Evolutionary conservation across 192 early-diverging fungal genomes (phyloP).

Genomic region (Coemansia sp.): DNA sequence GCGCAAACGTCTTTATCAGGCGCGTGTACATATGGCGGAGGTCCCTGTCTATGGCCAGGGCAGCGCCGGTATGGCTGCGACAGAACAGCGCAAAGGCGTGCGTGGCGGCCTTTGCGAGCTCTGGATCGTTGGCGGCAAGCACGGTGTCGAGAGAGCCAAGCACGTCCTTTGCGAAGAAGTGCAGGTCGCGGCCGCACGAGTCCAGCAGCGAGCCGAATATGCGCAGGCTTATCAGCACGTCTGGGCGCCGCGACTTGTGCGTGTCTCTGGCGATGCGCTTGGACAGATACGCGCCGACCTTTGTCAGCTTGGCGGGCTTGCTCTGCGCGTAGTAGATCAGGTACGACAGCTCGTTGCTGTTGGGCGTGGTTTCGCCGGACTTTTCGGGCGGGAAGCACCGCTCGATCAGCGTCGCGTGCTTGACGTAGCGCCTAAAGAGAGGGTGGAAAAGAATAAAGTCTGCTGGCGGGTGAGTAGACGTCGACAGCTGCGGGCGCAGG

Average conservation of each 20-base stretch:
- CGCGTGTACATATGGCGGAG: conserved; percentile 57
- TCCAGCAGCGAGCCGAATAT: conserved; percentile 72
- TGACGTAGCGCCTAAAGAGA: conserved; percentile 59
- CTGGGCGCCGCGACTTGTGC: conserved; percentile 58
- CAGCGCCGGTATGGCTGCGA: conserved; percentile 63
- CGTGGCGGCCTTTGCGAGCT: conserved; percentile 59
- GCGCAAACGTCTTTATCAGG: conserved; percentile 57
- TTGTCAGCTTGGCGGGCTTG: conserved; percentile 85
- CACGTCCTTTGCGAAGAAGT: conserved; percentile 78
- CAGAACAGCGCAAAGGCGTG: conserved; percentile 73
- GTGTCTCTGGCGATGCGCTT: conserved; percentile 66
- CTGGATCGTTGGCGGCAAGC: conserved; percentile 58
- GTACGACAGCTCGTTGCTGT: conserved; percentile 77
- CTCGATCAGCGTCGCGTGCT: conserved; percentile 75
- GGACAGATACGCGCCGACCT: conserved; percentile 82
- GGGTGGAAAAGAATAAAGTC: conserved; percentile 41
- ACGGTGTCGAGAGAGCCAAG: conserved; percentile 67
- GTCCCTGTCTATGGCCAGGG: conserved; percentile 65
- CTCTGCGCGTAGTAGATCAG: conserved; percentile 84
- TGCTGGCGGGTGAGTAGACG: conserved; percentile 30
- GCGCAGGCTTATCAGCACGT: conserved; percentile 67
- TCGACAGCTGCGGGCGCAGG: conserved; percentile 21
- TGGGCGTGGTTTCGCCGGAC: conserved; percentile 52
- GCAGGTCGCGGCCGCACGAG: conserved; percentile 69
- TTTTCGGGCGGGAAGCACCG: conserved; percentile 65